phyloP scores from a whole-genome alignment of 148 eudicot species.

The Pouteria glomerata region DNA sequence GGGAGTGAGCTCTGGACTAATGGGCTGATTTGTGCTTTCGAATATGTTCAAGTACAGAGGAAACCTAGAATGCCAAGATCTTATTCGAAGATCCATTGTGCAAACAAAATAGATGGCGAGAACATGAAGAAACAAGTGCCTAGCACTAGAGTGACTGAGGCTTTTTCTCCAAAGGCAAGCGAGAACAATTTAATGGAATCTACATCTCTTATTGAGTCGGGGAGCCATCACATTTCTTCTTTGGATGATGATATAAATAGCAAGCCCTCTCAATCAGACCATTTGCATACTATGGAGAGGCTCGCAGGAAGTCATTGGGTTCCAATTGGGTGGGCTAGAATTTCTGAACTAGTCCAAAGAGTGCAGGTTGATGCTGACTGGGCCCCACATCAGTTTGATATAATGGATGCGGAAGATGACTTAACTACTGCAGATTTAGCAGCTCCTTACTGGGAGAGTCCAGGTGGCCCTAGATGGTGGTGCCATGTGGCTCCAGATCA shows the following conservation, averaged over 20 bases:
- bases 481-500: constrained; percentile 82
- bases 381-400: constrained; percentile 53
- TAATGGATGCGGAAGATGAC: constrained; percentile 68
- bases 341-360: constrained; percentile 64
- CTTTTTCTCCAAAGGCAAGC: constrained; percentile 20
- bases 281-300: constrained; percentile 23
- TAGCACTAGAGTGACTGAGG: constrained; percentile 20
- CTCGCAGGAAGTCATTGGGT: constrained; percentile 62
- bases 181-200: constrained; percentile 30
- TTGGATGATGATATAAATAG: constrained; percentile 26
- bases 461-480: constrained; percentile 97
- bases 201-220: constrained; percentile 31
- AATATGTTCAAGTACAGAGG: constrained; percentile 53
- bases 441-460: constrained; percentile 91
- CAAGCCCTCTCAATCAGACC: constrained; percentile 28
- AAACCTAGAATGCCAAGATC: constrained; percentile 37
- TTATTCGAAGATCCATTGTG: constrained; percentile 26
- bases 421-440: constrained; percentile 85
- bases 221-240: constrained; percentile 20
- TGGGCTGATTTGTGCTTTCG: constrained; percentile 92
- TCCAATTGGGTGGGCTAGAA: constrained; percentile 91
- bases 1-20: constrained; percentile 76
- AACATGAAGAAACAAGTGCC: constrained; percentile 31
- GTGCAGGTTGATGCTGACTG: constrained; percentile 66
- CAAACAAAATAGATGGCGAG: constrained; percentile 30